Conservation (phyloP, 1,284 basidiomycete genomes). For the Prillingera fragicola region DNA sequence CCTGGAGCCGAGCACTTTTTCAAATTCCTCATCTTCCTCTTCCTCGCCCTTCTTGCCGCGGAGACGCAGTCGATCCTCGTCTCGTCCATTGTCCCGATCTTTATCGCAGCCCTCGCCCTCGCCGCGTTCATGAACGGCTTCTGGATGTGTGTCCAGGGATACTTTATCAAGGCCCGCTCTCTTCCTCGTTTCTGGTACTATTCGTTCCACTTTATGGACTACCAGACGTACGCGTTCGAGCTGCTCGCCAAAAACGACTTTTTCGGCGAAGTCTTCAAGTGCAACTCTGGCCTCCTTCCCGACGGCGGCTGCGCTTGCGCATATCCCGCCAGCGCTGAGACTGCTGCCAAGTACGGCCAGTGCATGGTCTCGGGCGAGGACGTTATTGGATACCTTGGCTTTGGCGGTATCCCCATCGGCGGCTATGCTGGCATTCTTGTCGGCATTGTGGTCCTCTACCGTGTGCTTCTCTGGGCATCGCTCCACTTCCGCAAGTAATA, state of each 20-base stretch:
- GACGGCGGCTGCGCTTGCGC: slow-evolving; percentile 10
- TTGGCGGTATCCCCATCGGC: slow-evolving; percentile 20
- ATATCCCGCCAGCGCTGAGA: slow-evolving; percentile 16
- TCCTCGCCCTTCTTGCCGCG: slow-evolving; percentile 56
- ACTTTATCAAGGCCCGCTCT: slow-evolving; percentile 12
- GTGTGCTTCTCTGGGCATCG: slow-evolving; percentile 32
- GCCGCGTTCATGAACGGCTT: slow-evolving; percentile 57
- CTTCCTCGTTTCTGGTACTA: slow-evolving; percentile 18
- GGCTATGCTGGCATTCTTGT: slow-evolving; percentile 42
- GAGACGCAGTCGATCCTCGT: slow-evolving; percentile 56
- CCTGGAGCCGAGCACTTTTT: slow-evolving; percentile 50
- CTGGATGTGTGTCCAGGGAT: slow-evolving; percentile 54
- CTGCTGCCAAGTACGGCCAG: slow-evolving; percentile 51
- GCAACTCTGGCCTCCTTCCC: slow-evolving; percentile 26
- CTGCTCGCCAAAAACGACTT: slow-evolving; percentile 54
- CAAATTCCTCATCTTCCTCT: slow-evolving; percentile 56
- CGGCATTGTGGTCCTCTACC: slow-evolving; percentile 39
- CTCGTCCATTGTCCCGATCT: slow-evolving; percentile 56
- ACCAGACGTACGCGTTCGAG: slow-evolving; percentile 51
- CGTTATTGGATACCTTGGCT: slow-evolving; percentile 29
- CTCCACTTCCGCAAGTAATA: slow-evolving; percentile 9
- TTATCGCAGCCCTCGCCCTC: slow-evolving; percentile 59
- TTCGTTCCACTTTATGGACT: slow-evolving; percentile 37
- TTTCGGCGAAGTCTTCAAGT: slow-evolving; percentile 52
- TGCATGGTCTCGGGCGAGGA: slow-evolving; percentile 34